Conservation (phyloP, 108 stramenopile genomes). For the Conticribra guillardii region DNA sequence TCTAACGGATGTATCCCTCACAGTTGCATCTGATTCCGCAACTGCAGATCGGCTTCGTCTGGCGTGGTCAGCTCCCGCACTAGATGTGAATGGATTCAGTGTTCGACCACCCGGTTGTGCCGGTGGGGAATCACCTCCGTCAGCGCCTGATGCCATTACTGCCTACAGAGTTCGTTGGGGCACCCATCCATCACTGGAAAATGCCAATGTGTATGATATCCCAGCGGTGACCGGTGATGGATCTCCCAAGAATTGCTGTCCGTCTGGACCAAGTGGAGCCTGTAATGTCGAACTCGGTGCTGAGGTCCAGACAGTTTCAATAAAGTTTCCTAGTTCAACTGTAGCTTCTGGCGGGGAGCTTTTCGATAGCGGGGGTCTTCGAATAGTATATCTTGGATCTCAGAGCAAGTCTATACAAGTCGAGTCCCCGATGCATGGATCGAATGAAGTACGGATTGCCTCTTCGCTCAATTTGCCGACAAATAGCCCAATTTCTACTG, state of each 20-base stretch:
- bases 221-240: constrained; percentile 50
- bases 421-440: constrained; percentile 31
- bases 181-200: constrained; percentile 50
- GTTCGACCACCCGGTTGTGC: constrained; percentile 40
- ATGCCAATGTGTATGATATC: constrained; percentile 37
- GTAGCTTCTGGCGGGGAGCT: constrained; percentile 26
- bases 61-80: constrained; percentile 48
- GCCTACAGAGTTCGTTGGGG: constrained; percentile 54
- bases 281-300: constrained; percentile 58
- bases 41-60: constrained; percentile 56
- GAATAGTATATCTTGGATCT: constrained; percentile 51
- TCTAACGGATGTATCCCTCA: constrained; percentile 30
- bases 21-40: constrained; percentile 41
- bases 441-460: constrained; percentile 37
- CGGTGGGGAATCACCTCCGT: constrained; percentile 32
- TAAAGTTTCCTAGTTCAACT: constrained; percentile 31
- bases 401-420: constrained; percentile 52
- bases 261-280: constrained; percentile 24
- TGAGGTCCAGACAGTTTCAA: constrained; percentile 52
- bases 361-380: constrained; percentile 43
- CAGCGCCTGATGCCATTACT: constrained; percentile 38
- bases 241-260: constrained; percentile 46
- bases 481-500: constrained; percentile 31
- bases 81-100: constrained; percentile 39
- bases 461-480: constrained; percentile 25